Percentiles rank a stretch among this genome's conserved stretches.
phyloP scores from a whole-genome alignment of 2,329 filamentous ascomycete genomes.

The Ascochyta pisi region DNA sequence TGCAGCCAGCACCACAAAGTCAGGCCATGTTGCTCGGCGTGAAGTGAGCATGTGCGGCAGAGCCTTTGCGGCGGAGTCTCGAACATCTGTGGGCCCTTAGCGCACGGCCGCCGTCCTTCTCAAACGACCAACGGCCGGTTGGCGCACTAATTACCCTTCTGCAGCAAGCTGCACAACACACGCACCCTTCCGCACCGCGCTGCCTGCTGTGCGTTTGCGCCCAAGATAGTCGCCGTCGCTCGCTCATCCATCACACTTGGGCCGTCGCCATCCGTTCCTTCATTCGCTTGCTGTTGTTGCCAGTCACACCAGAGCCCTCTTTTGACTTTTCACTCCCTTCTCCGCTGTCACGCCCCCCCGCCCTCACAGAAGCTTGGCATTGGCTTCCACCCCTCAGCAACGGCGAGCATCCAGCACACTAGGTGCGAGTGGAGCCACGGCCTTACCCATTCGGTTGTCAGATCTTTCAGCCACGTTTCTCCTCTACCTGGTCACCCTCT shows the following conservation, averaged over 20 bases:
- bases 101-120: slow-evolving; percentile 8
- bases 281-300: slow-evolving; percentile 2
- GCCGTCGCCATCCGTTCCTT: slow-evolving; percentile 2
- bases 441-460: slow-evolving; percentile 31
- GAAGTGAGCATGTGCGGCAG: slow-evolving; percentile 18
- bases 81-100: slow-evolving; percentile 12
- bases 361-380: slow-evolving; percentile 14
- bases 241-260: slow-evolving; percentile 5
- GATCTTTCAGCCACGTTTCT: slow-evolving; percentile 36
- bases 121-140: slow-evolving; percentile 15
- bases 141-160: slow-evolving; percentile 12
- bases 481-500: slow-evolving; percentile 24
- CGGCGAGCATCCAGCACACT: slow-evolving; percentile 11
- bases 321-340: not conserved
- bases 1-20: slow-evolving; percentile 6
- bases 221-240: slow-evolving; percentile 14
- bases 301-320: slow-evolving; percentile 3
- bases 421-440: slow-evolving; percentile 27
- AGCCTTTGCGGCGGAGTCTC: slow-evolving; percentile 13
- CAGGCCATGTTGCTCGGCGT: slow-evolving; percentile 17
- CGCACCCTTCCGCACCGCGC: slow-evolving; percentile 9
- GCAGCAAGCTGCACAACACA: slow-evolving; percentile 18
- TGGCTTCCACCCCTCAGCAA: slow-evolving; percentile 16
- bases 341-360: slow-evolving; percentile 23
- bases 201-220: slow-evolving; percentile 12